phyloP scores from a whole-genome alignment of 176 grass and related monocot genomes.

The Lolium multiflorum region DNA sequence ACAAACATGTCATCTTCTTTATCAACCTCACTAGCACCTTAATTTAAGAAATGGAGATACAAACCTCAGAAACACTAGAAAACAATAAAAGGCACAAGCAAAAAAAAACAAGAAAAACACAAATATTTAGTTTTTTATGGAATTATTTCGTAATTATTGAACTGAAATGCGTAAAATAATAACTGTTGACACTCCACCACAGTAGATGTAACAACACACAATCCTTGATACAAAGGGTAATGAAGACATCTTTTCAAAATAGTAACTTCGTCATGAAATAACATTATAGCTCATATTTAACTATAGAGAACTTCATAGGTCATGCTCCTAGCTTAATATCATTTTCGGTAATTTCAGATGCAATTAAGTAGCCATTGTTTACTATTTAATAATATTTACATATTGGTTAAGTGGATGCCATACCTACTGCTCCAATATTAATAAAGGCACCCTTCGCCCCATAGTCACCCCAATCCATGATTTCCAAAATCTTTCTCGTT shows the following conservation, averaged over 20 bases:
- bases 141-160: conserved; percentile 9
- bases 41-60: not conserved
- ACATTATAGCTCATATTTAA: not conserved
- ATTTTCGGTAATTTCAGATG: conserved; percentile 8
- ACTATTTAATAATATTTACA: not conserved
- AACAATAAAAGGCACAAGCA: not conserved
- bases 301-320: not conserved
- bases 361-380: not conserved
- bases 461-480: conserved; percentile 98
- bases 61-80: conserved; percentile 1
- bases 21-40: conserved; percentile 74
- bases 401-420: conserved; percentile 35
- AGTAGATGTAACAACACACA: not conserved
- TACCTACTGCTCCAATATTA: conserved; percentile 91
- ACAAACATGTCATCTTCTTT: conserved; percentile 98
- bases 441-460: conserved; percentile 79
- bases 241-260: not conserved
- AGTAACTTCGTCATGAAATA: not conserved
- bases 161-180: conserved; percentile 18
- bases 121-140: not conserved
- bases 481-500: conserved; percentile 92
- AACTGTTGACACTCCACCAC: not conserved
- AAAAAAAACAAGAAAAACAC: conserved; percentile 4
- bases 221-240: not conserved
- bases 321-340: not conserved